These are phyloP conservation scores for Pelargonium citronellum DNA, from an alignment of 441 rosid genomes.

Conservation along the genomic window DNA sequence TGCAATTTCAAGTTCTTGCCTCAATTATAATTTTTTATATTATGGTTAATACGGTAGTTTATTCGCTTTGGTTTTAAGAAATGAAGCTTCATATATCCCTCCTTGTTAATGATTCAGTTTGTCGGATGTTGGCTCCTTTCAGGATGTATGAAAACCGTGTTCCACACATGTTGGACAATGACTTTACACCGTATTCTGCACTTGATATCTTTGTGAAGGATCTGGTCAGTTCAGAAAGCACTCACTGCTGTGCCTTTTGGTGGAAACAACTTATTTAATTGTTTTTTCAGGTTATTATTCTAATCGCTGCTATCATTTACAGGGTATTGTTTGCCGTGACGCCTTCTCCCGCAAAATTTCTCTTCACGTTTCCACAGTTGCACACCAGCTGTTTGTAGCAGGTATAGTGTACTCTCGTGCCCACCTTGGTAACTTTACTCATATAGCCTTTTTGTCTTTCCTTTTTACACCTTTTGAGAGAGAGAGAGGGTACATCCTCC, in stretches of 20 bases:
- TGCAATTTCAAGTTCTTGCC: neutral
- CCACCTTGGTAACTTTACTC: neutral
- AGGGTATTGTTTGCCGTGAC: conserved; percentile 90
- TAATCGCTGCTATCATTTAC: conserved; percentile 21
- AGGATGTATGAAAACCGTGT: conserved; percentile 99
- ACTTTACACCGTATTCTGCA: conserved; percentile 90
- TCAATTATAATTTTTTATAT: neutral
- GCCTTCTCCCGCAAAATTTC: conserved; percentile 71
- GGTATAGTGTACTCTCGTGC: conserved; percentile 37
- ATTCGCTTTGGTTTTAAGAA: neutral
- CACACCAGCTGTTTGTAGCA: conserved; percentile 79
- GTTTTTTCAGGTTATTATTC: conserved; percentile 7
- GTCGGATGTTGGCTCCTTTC: conserved; percentile 24
- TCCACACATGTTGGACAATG: conserved; percentile 94
- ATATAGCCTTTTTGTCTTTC: neutral
- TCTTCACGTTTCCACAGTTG: conserved; percentile 72
- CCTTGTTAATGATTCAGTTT: neutral
- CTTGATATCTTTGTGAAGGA: conserved; percentile 98
- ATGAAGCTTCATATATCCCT: neutral
- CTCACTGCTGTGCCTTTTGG: conserved; percentile 10
- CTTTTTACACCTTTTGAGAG: conserved; percentile 12
- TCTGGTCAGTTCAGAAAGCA: conserved; percentile 50
- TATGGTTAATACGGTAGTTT: neutral
- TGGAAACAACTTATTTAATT: conserved; percentile 2
- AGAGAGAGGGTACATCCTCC: neutral